Percentiles rank a stretch among this genome's conserved stretches.
Conservation (phyloP, 169 alveolate species). For the Eimeria necatrix region DNA sequence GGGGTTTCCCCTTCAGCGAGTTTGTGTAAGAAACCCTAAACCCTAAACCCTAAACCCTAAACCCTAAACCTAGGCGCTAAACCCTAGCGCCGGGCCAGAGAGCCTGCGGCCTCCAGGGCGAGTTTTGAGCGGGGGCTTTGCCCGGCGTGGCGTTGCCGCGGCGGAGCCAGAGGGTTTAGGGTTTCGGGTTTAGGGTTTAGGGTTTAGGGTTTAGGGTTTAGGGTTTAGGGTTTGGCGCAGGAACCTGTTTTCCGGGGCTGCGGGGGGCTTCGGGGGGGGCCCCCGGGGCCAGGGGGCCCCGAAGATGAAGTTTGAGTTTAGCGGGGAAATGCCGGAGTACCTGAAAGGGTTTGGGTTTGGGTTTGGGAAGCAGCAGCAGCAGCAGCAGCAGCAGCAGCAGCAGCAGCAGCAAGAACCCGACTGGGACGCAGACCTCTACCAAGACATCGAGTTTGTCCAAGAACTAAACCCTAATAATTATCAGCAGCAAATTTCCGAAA, state of each 20-base stretch:
- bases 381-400: constrained; percentile 31
- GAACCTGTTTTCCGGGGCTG: constrained; percentile 90
- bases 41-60: not conserved
- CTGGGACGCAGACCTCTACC: not conserved
- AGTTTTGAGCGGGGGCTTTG: not conserved
- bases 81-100: not conserved
- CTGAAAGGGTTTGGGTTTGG: not conserved
- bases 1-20: not conserved
- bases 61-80: not conserved
- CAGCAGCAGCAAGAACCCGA: constrained; percentile 22
- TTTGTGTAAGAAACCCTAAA: not conserved
- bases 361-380: not conserved
- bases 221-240: constrained; percentile 86
- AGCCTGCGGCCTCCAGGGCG: not conserved
- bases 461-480: constrained; percentile 82
- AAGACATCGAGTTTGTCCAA: constrained; percentile 91
- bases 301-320: constrained; percentile 70
- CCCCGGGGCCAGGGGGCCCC: constrained; percentile 86
- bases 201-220: not conserved
- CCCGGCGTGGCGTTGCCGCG: not conserved
- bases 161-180: not conserved
- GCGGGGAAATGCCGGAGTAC: constrained; percentile 83
- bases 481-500: not conserved
- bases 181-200: not conserved
- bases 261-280: constrained; percentile 84